Base-by-base conservation (phyloP, 805 yeast genomes). In the Teunomyces pallodes region DNA sequence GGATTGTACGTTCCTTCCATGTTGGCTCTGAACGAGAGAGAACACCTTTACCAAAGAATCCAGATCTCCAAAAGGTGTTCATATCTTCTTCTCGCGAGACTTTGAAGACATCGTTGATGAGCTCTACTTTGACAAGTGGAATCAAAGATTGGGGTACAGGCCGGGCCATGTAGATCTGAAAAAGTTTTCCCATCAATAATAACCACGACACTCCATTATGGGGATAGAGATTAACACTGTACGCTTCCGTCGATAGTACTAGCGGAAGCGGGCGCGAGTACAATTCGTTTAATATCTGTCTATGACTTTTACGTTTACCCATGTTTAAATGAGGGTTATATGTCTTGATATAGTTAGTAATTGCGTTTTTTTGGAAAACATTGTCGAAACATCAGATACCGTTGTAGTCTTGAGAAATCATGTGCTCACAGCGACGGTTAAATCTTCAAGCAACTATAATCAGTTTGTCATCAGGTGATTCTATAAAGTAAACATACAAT, bases 11-110 rank as follows among this genome's bases (percentile, higher is more conserved):
- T n/a, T 71, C 73, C 40, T 62, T 66, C 97, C 98, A 94, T 0
- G 96, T 81, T 0, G 99, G 96, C 61, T 94, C 97, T 48, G 96
- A 86, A 53, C 99, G 74, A 31, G 96, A 87, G 40, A 90, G 69
- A 2, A 81, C 79, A 2, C 98, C 99, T 60, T 92, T 94, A 5
- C 99, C 99, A 61, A 90, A 94, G 61, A 90, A 94, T 1, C 99
- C 99, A 55, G 77, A 77, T 13, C 74, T 66, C 98, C 98, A 94
- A 2, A 94, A 67, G 35, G 66, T 65, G 16, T 58, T 54, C 81
- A 85, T 84, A 29, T 76, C 82, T 0, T 59, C 53, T 1, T 64
- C 65, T 39, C 73, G 71, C 2, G 52, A 54, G 3, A 86, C 78
- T 36, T 65, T 69, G 54, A 79, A 80, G 2, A 57, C 48, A 3